Percentiles rank a stretch among this genome's conserved stretches.
These are phyloP conservation scores for Penicillium paneum DNA, from an alignment of 2,329 filamentous ascomycete genomes.

Conservation along the genomic window DNA sequence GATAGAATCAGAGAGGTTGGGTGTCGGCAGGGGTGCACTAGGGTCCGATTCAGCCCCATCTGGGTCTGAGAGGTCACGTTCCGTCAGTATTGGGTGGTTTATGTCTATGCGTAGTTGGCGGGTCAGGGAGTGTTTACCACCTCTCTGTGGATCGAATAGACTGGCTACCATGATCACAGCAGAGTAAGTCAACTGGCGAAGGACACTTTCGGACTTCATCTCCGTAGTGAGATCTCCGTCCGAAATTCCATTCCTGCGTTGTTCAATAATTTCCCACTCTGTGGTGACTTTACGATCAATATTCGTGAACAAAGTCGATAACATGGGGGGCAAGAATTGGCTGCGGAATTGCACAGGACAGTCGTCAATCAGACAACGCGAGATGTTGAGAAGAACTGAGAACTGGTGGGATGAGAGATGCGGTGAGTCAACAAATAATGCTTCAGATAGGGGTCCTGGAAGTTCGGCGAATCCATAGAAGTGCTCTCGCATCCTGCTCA, in stretches of 20 bases:
- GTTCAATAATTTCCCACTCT: conserved; percentile 78
- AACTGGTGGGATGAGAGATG: conserved; percentile 88
- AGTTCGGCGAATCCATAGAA: conserved; percentile 91
- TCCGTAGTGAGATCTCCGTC: conserved; percentile 84
- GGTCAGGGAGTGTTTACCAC: conserved; percentile 48
- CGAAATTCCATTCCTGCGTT: conserved; percentile 57
- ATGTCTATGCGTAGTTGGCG: not conserved
- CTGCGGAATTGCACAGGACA: conserved; percentile 75
- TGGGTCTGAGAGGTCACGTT: conserved; percentile 27
- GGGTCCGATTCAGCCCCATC: conserved; percentile 36
- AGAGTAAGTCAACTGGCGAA: conserved; percentile 87
- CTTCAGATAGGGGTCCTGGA: conserved; percentile 75
- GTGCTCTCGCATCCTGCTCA: conserved; percentile 79
- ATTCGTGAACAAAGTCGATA: conserved; percentile 77
- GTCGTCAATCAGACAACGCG: conserved; percentile 84
- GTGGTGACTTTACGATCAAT: conserved; percentile 81
- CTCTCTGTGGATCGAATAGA: conserved; percentile 71
- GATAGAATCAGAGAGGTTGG: conserved; percentile 58
- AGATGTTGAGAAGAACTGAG: conserved; percentile 85
- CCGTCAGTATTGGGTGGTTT: conserved; percentile 2
- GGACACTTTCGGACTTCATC: conserved; percentile 96
- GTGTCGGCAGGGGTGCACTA: conserved; percentile 31
- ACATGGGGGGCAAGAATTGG: conserved; percentile 79
- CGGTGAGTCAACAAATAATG: conserved; percentile 77
- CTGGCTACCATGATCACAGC: conserved; percentile 89